Evolutionary conservation across 2,329 filamentous ascomycete species (phyloP), one percentile per base, ranked within the genome.

Genomic region (Ophiostoma ulmi): DNA sequence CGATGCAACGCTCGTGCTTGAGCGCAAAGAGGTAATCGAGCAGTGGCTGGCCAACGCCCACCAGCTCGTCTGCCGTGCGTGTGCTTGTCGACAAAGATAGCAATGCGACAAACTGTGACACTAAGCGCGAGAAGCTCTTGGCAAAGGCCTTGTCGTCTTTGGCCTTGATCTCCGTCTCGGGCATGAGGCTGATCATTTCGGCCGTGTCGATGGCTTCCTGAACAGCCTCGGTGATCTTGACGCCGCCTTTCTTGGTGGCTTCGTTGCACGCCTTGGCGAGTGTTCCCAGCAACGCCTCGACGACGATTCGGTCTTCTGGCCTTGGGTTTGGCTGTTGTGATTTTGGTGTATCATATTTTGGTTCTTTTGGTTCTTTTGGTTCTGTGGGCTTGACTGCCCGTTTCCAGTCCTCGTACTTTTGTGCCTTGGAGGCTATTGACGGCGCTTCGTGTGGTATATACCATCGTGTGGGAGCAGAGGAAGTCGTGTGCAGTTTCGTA

Each of bases 241-340:
- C 35, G 61, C 17, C 61, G 35, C 17, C 61, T 78, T 95, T 89
- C 17, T 64, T 39, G 61, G 61, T 64, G 31, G 35, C 20, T 22
- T 22, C 36, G 3, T 22, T 22, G 36, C 63, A 65, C 7, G 63
- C 17, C 36, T 22, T 39, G 63, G 10, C 20, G 36, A 65, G 63
- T 39, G 63, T 65, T 10, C 17, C 20, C 36, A 65, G 63, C 63
- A 65, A 36, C n/a, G 17, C 36, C 36, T 65, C n/a, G 35, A 65
- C 36, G 20, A 22, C 36, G 5, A 22, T 22, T 11, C 36, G 63
- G 63, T 64, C 61, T 39, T 64, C 20, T 39, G 61, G 14, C 35
- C 11, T 14, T 4, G 58, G 13, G 6, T n/a, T 58, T 58, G 52
- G 5, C n/a, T 58, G 52, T n/a, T 48, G 52, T 22, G 52, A n/a